phyloP scores from a whole-genome alignment of 768 basidiomycete genomes.

The Pulveroboletus ravenelii region DNA sequence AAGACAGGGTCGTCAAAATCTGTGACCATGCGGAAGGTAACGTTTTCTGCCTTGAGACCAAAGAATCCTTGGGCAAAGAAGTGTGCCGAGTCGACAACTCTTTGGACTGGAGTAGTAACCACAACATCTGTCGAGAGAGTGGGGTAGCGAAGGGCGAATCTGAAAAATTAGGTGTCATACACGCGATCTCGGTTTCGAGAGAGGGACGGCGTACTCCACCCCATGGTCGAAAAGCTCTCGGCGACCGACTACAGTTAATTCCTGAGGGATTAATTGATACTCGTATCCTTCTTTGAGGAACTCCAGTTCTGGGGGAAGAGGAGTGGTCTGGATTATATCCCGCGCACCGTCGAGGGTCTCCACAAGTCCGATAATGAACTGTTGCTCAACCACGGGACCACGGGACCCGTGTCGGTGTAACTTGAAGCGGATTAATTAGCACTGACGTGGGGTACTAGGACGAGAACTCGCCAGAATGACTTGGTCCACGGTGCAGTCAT shows the following conservation, averaged over 20 bases:
- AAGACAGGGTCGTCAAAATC: slow-evolving; percentile 35
- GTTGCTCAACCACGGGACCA: slow-evolving; percentile 31
- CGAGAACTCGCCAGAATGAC: slow-evolving; percentile 32
- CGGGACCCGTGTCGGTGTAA: slow-evolving; percentile 41
- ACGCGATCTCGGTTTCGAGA: background rate
- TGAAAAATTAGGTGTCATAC: background rate
- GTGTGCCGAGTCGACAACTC: slow-evolving; percentile 37
- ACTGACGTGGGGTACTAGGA: background rate
- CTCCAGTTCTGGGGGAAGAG: slow-evolving; percentile 30
- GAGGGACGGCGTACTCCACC: slow-evolving; percentile 26
- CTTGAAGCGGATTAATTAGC: slow-evolving; percentile 15
- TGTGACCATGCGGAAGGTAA: slow-evolving; percentile 27
- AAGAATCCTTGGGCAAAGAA: slow-evolving; percentile 40
- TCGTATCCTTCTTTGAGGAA: slow-evolving; percentile 38
- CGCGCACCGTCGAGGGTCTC: slow-evolving; percentile 26
- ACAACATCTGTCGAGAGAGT: slow-evolving; percentile 14
- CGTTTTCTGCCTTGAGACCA: slow-evolving; percentile 28
- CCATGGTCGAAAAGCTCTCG: slow-evolving; percentile 39
- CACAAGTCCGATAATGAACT: slow-evolving; percentile 31
- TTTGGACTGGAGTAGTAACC: slow-evolving; percentile 11
- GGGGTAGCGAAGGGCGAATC: slow-evolving; percentile 23
- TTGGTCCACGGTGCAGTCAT: slow-evolving; percentile 37
- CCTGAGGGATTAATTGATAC: slow-evolving; percentile 31
- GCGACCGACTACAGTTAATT: slow-evolving; percentile 36
- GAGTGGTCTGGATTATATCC: slow-evolving; percentile 21